Evolutionary conservation across 2,329 filamentous ascomycete genomes (phyloP).

Genomic region (Penicillium sp.): DNA sequence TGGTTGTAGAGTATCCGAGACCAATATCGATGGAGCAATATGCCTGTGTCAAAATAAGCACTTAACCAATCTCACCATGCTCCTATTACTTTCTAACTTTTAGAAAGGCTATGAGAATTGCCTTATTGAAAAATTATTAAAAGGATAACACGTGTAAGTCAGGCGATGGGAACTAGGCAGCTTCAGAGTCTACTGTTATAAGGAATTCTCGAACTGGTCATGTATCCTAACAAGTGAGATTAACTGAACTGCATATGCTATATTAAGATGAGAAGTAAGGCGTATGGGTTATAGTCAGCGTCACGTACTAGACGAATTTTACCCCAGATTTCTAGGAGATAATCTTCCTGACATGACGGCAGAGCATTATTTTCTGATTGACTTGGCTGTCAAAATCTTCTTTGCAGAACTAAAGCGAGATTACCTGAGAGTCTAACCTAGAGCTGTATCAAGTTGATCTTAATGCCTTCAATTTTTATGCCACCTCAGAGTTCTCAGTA

Average conservation of each 20-base stretch:
- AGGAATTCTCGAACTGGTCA: slow-evolving; percentile 42
- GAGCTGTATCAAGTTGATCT: slow-evolving; percentile 1
- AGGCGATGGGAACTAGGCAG: no score
- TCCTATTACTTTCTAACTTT: no score
- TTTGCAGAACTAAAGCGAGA: not conserved
- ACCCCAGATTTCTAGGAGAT: slow-evolving; percentile 43
- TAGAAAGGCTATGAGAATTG: no score
- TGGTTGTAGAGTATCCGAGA: no score
- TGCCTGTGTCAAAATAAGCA: no score
- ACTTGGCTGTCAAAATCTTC: slow-evolving; percentile 55
- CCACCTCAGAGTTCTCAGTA: slow-evolving; percentile 18
- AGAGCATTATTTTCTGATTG: slow-evolving; percentile 66
- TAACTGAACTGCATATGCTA: slow-evolving; percentile 59
- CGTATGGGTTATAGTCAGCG: no score
- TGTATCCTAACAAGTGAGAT: slow-evolving; percentile 62
- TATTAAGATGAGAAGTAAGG: not conserved
- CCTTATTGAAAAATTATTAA: no score
- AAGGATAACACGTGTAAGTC: no score
- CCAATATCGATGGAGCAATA: no score
- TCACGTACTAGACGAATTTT: not conserved
- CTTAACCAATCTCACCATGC: no score
- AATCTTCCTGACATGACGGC: slow-evolving; percentile 69
- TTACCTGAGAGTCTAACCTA: not conserved
- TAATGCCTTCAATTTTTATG: not conserved
- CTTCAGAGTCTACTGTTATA: no score